Base-by-base conservation (phyloP, 2,329 filamentous ascomycete genomes). In the Eutypella sp. region DNA sequence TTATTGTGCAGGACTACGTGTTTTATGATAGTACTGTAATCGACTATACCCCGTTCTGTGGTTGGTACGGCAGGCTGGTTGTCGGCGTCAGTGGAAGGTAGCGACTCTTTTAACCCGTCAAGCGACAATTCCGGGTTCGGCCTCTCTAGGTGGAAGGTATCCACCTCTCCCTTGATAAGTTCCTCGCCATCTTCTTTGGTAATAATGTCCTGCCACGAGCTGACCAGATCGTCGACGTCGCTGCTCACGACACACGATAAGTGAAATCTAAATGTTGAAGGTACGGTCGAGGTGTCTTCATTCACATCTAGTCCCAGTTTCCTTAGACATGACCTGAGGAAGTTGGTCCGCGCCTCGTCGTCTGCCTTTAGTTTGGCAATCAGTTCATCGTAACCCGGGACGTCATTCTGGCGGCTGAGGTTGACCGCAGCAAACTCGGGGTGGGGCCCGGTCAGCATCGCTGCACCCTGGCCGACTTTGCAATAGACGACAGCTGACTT, bases 351-450 rank as follows among this genome's bases (percentile, higher is more conserved):
- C 16, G 79, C 72, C 25, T 76, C 73, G 55, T 97, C 88, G 50
- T 89, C 84, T 6, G 75, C 76, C 11, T 76, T 70, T 22, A 99
- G 71, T 11, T 74, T 74, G 16, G 83, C 74, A 31, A 95, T 80
- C 13, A 95, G 67, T 4, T 82, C 73, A 15, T 78, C 74, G 61
- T 95, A 97, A 1, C 79, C 78, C 0, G 85, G 81, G 0, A 86
- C 70, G 9, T 79, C 76, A 6, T 83, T 76, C 4, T 85, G 81
- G 6, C 76, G 79, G 50, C 83, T 76, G 6, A 97, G 75, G 58
- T 95, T 96, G 38, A 74, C 79, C 1, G 87, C 80, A 3, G 90
- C 84, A 62, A 97, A 97, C 88, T 99, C 93, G 42, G 92, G 92
- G 73, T 99, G 93, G 33, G 90, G 88, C 0, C 91, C 90, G 1